Evolutionary conservation across 495 filamentous ascomycete species (phyloP).

Genomic region (Penicillium macrosclerotiorum): DNA sequence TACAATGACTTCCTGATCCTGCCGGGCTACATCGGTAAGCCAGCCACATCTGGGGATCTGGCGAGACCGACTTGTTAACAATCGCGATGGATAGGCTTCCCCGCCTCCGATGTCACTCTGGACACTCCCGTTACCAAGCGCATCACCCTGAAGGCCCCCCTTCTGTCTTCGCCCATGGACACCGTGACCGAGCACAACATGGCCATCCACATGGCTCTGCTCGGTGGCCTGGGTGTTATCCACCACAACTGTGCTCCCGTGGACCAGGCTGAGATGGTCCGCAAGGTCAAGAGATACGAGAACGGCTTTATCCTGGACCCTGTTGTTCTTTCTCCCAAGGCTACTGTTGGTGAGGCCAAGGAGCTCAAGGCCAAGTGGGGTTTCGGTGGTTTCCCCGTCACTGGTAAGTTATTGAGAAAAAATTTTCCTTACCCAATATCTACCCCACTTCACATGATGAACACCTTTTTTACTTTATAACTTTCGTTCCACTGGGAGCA

Average conservation of each 20-base stretch:
- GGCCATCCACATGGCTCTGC: slow-evolving; percentile 97
- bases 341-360: slow-evolving; percentile 89
- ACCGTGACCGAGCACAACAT: slow-evolving; percentile 98
- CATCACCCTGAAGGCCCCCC: slow-evolving; percentile 88
- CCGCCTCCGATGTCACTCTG: slow-evolving; percentile 83
- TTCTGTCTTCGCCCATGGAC: slow-evolving; percentile 98
- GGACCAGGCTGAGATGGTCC: slow-evolving; percentile 96
- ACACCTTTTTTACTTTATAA: slow-evolving; percentile 73
- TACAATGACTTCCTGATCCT: slow-evolving; percentile 73
- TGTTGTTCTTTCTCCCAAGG: slow-evolving; percentile 82
- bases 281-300: slow-evolving; percentile 98
- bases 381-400: slow-evolving; percentile 97
- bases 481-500: slow-evolving; percentile 99
- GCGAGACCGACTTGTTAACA: slow-evolving; percentile 3
- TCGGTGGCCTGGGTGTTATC: slow-evolving; percentile 94
- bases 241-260: slow-evolving; percentile 98
- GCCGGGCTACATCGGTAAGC: slow-evolving; percentile 64
- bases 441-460: slow-evolving; percentile 60
- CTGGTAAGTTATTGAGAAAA: slow-evolving; percentile 64
- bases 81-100: slow-evolving; percentile 59
- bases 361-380: slow-evolving; percentile 96
- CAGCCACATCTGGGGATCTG: slow-evolving; percentile 4
- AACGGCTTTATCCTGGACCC: slow-evolving; percentile 99
- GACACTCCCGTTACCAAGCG: slow-evolving; percentile 92
- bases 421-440: slow-evolving; percentile 10